phyloP scores from a whole-genome alignment of 2,329 filamentous ascomycete species.

The Boeremia exigua region DNA sequence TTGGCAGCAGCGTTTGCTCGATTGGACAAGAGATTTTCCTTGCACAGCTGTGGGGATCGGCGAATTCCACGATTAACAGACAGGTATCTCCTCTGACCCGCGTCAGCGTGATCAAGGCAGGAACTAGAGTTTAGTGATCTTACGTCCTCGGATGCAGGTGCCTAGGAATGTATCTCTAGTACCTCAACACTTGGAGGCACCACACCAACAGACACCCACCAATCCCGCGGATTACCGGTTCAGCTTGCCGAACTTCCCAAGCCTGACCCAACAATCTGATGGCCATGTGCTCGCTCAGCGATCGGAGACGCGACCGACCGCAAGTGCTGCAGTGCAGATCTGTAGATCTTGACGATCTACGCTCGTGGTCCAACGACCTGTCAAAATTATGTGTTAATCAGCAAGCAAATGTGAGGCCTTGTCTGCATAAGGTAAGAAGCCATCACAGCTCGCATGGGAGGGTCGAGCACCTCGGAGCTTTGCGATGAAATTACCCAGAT shows the following conservation, averaged over 20 bases:
- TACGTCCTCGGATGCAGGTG: no score
- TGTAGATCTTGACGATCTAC: slow-evolving; percentile 8
- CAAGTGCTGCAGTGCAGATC: slow-evolving; percentile 10
- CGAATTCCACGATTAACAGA: no score
- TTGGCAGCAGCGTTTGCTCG: no score
- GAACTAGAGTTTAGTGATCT: no score
- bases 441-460: neutral
- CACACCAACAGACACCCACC: neutral
- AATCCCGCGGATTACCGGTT: neutral
- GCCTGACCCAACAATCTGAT: slow-evolving; percentile 1
- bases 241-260: neutral
- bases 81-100: no score
- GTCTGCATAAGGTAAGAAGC: neutral
- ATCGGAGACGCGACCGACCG: slow-evolving; percentile 6
- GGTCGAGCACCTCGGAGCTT: neutral
- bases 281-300: slow-evolving; percentile 9
- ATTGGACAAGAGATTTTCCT: no score
- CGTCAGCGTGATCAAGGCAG: no score
- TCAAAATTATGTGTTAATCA: neutral
- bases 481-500: neutral
- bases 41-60: no score
- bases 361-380: slow-evolving; percentile 1
- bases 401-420: neutral
- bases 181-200: no score
- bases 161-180: no score